Conservation (phyloP, 1,284 basidiomycete genomes). For the Peniophora sp. region DNA sequence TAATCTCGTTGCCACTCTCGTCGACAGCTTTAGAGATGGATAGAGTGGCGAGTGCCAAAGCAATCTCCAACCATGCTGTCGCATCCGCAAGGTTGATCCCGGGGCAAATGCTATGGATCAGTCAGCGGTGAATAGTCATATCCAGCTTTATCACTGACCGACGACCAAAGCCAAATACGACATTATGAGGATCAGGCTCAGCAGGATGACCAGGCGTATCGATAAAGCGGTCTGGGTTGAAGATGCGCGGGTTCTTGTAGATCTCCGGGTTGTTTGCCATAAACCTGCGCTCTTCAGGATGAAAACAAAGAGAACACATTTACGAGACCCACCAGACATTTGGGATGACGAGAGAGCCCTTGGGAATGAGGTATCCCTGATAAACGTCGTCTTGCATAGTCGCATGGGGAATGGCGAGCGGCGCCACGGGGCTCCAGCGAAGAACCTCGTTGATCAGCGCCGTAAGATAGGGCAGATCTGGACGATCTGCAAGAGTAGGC, state of each 20-base stretch:
- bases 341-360: slow-evolving; percentile 15
- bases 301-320: too few relatives aligned
- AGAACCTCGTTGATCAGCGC: slow-evolving; percentile 11
- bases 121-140: not conserved
- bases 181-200: slow-evolving; percentile 10
- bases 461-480: slow-evolving; percentile 13
- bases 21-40: not conserved
- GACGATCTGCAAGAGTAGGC: slow-evolving; percentile 8
- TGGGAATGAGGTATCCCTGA: slow-evolving; percentile 17
- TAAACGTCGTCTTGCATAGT: slow-evolving; percentile 16
- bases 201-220: slow-evolving; percentile 9
- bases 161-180: slow-evolving; percentile 14
- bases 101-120: not conserved
- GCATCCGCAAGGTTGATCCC: not conserved
- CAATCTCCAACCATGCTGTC: not conserved
- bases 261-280: slow-evolving; percentile 13
- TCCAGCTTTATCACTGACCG: not conserved
- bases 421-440: not conserved
- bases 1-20: not conserved
- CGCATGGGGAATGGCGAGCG: slow-evolving; percentile 10
- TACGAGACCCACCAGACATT: slow-evolving; percentile 14
- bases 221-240: slow-evolving; percentile 13
- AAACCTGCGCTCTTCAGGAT: slow-evolving; percentile 4
- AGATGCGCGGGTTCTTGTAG: slow-evolving; percentile 11
- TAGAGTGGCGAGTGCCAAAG: not conserved